These are phyloP conservation scores for Aureobasidium vineae DNA, from an alignment of 2,329 filamentous ascomycete genomes.

Conservation along the genomic window DNA sequence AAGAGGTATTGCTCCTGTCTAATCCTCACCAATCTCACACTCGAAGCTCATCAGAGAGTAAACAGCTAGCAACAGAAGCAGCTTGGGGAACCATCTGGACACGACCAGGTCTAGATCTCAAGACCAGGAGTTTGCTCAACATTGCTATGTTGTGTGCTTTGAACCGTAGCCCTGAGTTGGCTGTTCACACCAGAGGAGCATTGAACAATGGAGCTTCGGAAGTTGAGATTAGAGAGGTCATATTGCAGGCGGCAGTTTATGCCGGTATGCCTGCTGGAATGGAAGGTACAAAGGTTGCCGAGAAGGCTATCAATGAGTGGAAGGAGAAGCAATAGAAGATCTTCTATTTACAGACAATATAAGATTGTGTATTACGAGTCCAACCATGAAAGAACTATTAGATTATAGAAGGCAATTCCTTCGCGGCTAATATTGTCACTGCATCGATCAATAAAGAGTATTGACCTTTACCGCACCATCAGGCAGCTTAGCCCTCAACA, in stretches of 20 bases:
- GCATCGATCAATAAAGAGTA: not conserved
- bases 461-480: slow-evolving; percentile 44
- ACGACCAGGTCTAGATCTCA: slow-evolving; percentile 60
- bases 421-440: too few relatives aligned
- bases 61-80: slow-evolving; percentile 55
- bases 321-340: slow-evolving; percentile 44
- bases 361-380: too few relatives aligned
- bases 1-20: slow-evolving; percentile 48
- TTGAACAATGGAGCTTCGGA: slow-evolving; percentile 62
- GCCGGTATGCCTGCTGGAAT: slow-evolving; percentile 56
- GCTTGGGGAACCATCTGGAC: slow-evolving; percentile 66
- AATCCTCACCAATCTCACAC: not conserved
- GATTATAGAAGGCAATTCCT: too few relatives aligned
- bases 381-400: too few relatives aligned
- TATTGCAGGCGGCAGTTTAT: slow-evolving; percentile 52
- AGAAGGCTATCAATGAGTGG: slow-evolving; percentile 54
- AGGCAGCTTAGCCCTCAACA: slow-evolving; percentile 46
- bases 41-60: not conserved
- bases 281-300: slow-evolving; percentile 55
- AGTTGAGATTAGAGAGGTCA: slow-evolving; percentile 61
- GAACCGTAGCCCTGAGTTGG: slow-evolving; percentile 60
- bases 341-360: too few relatives aligned
- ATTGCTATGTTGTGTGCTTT: slow-evolving; percentile 64
- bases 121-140: slow-evolving; percentile 62
- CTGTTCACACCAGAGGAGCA: slow-evolving; percentile 61